A percentile compares a stretch with the other conserved stretches of the same genome.
These are phyloP conservation scores for Boletus insuetus DNA, from an alignment of 768 basidiomycete genomes.

Conservation along the genomic window DNA sequence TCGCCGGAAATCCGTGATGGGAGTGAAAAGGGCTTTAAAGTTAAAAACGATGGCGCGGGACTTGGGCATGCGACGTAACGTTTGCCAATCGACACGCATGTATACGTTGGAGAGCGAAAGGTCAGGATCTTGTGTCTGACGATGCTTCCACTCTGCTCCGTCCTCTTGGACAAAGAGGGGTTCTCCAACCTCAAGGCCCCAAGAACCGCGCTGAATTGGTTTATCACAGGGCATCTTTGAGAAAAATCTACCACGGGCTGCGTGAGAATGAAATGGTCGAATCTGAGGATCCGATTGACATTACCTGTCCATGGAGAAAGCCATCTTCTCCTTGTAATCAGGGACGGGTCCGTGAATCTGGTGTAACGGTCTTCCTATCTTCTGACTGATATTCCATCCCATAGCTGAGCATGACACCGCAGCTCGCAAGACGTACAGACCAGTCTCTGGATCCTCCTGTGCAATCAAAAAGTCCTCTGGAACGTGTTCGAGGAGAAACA, in stretches of 20 bases:
- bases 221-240: slow-evolving; percentile 44
- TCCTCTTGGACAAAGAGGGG: slow-evolving; percentile 44
- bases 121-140: slow-evolving; percentile 34
- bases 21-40: slow-evolving; percentile 54
- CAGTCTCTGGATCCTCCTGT: slow-evolving; percentile 40
- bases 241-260: slow-evolving; percentile 38
- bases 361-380: slow-evolving; percentile 46
- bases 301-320: slow-evolving; percentile 48
- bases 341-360: slow-evolving; percentile 49
- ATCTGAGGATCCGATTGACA: neutral
- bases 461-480: slow-evolving; percentile 52
- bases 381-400: slow-evolving; percentile 47
- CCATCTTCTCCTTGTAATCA: slow-evolving; percentile 48
- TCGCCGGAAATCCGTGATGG: slow-evolving; percentile 38
- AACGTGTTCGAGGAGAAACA: slow-evolving; percentile 47
- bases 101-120: slow-evolving; percentile 40
- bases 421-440: slow-evolving; percentile 44
- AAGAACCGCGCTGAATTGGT: slow-evolving; percentile 53
- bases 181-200: slow-evolving; percentile 50
- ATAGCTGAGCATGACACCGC: slow-evolving; percentile 46
- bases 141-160: slow-evolving; percentile 36
- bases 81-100: slow-evolving; percentile 57
- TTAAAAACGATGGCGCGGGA: slow-evolving; percentile 52
- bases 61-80: slow-evolving; percentile 45
- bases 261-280: neutral